A percentile compares a stretch with the other conserved stretches of the same genome.
Conservation (phyloP, 176 grass and related monocot genomes). For the Eragrostis nindensis region DNA sequence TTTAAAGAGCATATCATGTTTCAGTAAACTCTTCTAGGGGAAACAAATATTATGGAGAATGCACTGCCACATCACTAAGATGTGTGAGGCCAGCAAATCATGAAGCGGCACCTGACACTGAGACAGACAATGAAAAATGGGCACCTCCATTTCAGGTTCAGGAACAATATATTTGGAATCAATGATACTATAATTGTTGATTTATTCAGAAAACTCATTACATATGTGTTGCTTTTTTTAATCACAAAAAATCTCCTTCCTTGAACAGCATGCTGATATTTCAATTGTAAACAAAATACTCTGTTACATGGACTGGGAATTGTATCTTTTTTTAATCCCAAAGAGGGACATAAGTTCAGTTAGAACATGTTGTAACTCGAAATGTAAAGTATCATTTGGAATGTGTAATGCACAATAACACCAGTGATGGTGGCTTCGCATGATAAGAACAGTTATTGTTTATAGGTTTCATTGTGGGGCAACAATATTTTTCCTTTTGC, state of each 20-base stretch:
- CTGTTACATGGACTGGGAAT: not conserved
- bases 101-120: slow-evolving; percentile 73
- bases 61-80: slow-evolving; percentile 34
- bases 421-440: too few relatives aligned
- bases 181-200: not conserved
- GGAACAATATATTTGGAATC: not conserved
- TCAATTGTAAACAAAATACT: not conserved
- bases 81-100: slow-evolving; percentile 63
- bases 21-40: slow-evolving; percentile 81
- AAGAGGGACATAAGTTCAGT: too few relatives aligned
- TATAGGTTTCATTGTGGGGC: not conserved
- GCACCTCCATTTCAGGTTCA: slow-evolving; percentile 70
- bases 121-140: slow-evolving; percentile 78
- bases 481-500: not conserved
- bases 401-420: too few relatives aligned
- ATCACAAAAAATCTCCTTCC: not conserved
- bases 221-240: not conserved
- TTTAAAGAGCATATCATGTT: slow-evolving; percentile 19
- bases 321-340: not conserved
- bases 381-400: too few relatives aligned
- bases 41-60: slow-evolving; percentile 83
- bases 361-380: too few relatives aligned
- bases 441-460: not conserved
- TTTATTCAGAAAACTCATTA: not conserved
- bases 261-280: not conserved